These are phyloP conservation scores for Dichotomopilus funicola DNA, from an alignment of 2,329 filamentous ascomycete species.

Conservation along the genomic window DNA sequence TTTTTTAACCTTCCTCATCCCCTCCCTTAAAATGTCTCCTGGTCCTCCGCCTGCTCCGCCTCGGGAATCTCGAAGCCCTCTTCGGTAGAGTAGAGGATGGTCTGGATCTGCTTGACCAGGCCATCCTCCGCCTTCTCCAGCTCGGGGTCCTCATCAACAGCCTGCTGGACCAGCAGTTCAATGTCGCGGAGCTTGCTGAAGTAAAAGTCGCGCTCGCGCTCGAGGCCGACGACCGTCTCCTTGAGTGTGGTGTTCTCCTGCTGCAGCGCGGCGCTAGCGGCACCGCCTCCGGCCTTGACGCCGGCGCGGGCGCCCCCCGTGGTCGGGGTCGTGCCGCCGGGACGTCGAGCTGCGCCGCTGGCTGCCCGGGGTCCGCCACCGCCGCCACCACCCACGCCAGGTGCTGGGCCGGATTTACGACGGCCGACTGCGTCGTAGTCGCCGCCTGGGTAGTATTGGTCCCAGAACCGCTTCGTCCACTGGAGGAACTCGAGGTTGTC, in stretches of 20 bases:
- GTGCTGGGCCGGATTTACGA: slow-evolving; percentile 68
- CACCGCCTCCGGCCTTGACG: slow-evolving; percentile 43
- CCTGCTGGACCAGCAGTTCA: slow-evolving; percentile 86
- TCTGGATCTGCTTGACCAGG: slow-evolving; percentile 91
- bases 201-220: slow-evolving; percentile 97
- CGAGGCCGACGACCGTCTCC: slow-evolving; percentile 89
- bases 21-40: slow-evolving; percentile 64
- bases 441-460: slow-evolving; percentile 93
- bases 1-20: not conserved
- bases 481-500: slow-evolving; percentile 99
- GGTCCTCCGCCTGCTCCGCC: slow-evolving; percentile 63
- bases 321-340: slow-evolving; percentile 56
- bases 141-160: slow-evolving; percentile 85
- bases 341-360: slow-evolving; percentile 19
- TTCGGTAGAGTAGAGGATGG: slow-evolving; percentile 95
- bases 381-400: slow-evolving; percentile 40
- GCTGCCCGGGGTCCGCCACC: slow-evolving; percentile 30
- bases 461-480: slow-evolving; percentile 96
- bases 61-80: slow-evolving; percentile 88
- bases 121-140: slow-evolving; percentile 90
- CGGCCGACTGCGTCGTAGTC: slow-evolving; percentile 89
- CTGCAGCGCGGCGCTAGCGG: slow-evolving; percentile 64
- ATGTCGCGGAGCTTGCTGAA: slow-evolving; percentile 98
- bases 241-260: slow-evolving; percentile 84
- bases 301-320: slow-evolving; percentile 41